Base-by-base conservation (phyloP, 345 rosid genomes). In the Gossypium stocksii region DNA sequence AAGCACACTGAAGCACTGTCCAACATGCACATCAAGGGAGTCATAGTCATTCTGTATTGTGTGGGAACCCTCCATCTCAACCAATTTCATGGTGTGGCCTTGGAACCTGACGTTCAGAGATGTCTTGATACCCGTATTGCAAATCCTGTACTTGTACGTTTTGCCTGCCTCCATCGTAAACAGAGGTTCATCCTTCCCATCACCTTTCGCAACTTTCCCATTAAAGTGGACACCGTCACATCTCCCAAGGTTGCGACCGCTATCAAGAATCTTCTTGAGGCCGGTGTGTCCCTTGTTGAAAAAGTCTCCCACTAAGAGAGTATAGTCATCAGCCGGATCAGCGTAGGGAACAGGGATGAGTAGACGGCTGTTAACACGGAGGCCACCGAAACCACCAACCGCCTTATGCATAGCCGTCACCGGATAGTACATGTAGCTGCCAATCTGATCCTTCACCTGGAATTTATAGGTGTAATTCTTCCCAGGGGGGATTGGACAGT, bases 401-500 rank as follows among this genome's bases (percentile, higher is more conserved):
- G 83, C 85, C 19, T 87, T 82, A 80, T 87, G 97, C 76, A 86
- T 72, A 44, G 77, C 66, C 14, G 88, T 85, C 72, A 82, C 60
- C 17, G 97, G 97, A 76, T 85, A 88, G 75, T 91, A 91, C 56
- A 83, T 78, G 86, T 85, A 90, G 79, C 91, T 88, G 13, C 95
- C 95, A 22, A 93, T 93, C 79, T 93, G 97, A 60, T 93, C 98
- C 87, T 93, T 92, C 0, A 89, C 92, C 80, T 92, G 97, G 88
- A 89, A 91, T 23, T 79, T 85, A 81, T 89, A 93, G 22, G 98
- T 91, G 83, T 16, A 86, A 85, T 93, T 93, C 56, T 83, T 79
- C 6, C 98, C 92, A 0, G 97, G 85, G 1, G 62, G 81, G 70
- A 91, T 91, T 0, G 98, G 97, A 79, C 97, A 93, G 62, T 85